Base-by-base conservation (phyloP, 164 flowering plant species). In the Malania oleifera region DNA sequence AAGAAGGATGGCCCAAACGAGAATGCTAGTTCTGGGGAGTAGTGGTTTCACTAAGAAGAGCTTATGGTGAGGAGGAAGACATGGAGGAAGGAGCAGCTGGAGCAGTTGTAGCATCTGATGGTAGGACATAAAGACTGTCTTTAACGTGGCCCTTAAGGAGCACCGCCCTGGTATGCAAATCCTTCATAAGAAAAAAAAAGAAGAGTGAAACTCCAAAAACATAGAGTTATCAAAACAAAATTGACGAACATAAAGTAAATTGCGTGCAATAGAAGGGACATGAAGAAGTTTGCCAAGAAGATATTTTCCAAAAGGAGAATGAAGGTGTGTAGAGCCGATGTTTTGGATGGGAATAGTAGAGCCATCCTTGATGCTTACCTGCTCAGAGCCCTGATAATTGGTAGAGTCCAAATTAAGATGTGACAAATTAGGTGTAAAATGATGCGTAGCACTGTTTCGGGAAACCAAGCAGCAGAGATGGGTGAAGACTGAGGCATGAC, bases 241-340 rank as follows among this genome's bases (percentile, higher is more conserved):
- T 44, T 44, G 48, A 44, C 23, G 48, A 44, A 44, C 48, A 44
- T 17, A 44, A 20, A 44, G 48, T 17, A 44, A 20, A 44, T 44
- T 44, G 6, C 12, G 18, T 5, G 48, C 12, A 44, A 44, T 44
- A 44, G 22, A 44, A 5, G 48, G 48, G 12, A 20, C 18, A 44
- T 44, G 48, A 44, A 44, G 48, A 20, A 44, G 48, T 17, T 44
- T 44, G 48, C 6, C 5, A 20, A 44, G 48, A 4, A 17, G 5
- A 14, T 4, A 44, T 17, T 17, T 44, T 3, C 48, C 18, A 20
- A 5, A 4, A 5, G 18, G 48, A 17, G 48, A 44, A 17, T 17
- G 22, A 3, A 44, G 5, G 48, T 17, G 22, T 3, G 19, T 13
- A 17, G 48, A 44, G 4, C 48, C 48, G 12, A 17, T 17, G 22